These are phyloP conservation scores for Talaromyces adpressus DNA, from an alignment of 495 filamentous ascomycete species.

Conservation along the genomic window DNA sequence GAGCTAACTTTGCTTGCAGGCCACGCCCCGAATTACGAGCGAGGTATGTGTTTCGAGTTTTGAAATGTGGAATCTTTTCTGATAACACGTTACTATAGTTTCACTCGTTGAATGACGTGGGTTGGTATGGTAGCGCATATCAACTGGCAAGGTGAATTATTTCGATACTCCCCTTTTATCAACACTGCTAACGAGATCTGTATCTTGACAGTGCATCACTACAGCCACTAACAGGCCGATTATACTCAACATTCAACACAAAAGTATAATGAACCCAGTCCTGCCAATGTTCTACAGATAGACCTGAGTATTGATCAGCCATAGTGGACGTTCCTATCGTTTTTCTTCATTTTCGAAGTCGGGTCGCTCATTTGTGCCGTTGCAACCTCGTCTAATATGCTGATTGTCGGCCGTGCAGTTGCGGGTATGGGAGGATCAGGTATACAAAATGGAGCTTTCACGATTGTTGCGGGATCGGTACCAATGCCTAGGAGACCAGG, in stretches of 20 bases:
- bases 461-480: conserved; percentile 33
- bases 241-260: conserved; percentile 38
- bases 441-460: conserved; percentile 40
- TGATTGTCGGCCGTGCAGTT: conserved; percentile 31
- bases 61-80: neutral
- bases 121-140: conserved; percentile 32
- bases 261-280: conserved; percentile 16
- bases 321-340: conserved; percentile 19
- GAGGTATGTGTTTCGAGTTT: neutral
- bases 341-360: conserved; percentile 24
- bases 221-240: conserved; percentile 48
- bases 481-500: conserved; percentile 36
- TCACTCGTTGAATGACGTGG: conserved; percentile 25
- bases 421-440: conserved; percentile 30
- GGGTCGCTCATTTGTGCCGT: conserved; percentile 29
- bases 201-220: conserved; percentile 20
- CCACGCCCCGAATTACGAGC: neutral
- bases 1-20: neutral
- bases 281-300: neutral
- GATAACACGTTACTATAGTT: conserved; percentile 7
- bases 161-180: neutral
- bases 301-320: conserved; percentile 3
- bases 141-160: conserved; percentile 16
- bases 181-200: conserved; percentile 25
- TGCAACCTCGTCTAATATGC: conserved; percentile 25